Conservation (phyloP, 2,329 filamentous ascomycete species). For the Hypomyces perniciosus region DNA sequence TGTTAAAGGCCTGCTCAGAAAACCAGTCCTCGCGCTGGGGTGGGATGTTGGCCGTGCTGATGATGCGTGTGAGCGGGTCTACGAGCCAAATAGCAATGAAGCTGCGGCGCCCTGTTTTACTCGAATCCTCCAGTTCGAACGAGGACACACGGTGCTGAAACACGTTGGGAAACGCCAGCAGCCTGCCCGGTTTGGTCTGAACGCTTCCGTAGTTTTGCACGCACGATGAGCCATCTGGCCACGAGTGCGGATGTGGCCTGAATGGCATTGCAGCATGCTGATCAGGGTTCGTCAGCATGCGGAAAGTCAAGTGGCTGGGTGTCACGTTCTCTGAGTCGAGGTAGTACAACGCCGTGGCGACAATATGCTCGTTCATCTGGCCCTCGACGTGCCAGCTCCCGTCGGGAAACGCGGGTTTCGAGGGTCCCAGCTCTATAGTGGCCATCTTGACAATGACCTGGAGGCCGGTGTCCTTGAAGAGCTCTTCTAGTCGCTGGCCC, state of each 20-base stretch:
- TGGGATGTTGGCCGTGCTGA: neutral
- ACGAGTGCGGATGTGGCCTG: neutral
- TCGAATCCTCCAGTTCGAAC: conserved; percentile 41
- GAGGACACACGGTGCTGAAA: conserved; percentile 17
- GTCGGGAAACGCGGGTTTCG: too few species aligned
- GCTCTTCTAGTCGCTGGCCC: conserved; percentile 4
- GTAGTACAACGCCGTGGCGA: conserved; percentile 22
- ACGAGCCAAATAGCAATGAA: conserved; percentile 46
- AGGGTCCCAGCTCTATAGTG: too few species aligned
- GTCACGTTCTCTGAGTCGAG: neutral
- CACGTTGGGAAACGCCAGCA: conserved; percentile 14
- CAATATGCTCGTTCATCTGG: conserved; percentile 23
- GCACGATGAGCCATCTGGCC: conserved; percentile 4
- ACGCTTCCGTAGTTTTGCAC: conserved; percentile 19
- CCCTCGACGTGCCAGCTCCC: conserved; percentile 38
- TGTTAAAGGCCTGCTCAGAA: too few species aligned
- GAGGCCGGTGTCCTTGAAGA: conserved; percentile 37
- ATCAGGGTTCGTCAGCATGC: neutral
- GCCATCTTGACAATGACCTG: conserved; percentile 59
- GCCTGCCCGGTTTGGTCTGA: conserved; percentile 16
- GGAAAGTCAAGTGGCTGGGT: neutral
- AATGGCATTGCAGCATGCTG: neutral
- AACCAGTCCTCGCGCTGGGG: too few species aligned
- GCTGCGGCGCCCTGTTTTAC: conserved; percentile 43
- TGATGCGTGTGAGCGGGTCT: neutral